phyloP scores from a whole-genome alignment of 2,329 filamentous ascomycete genomes.

The Fusarium poae region DNA sequence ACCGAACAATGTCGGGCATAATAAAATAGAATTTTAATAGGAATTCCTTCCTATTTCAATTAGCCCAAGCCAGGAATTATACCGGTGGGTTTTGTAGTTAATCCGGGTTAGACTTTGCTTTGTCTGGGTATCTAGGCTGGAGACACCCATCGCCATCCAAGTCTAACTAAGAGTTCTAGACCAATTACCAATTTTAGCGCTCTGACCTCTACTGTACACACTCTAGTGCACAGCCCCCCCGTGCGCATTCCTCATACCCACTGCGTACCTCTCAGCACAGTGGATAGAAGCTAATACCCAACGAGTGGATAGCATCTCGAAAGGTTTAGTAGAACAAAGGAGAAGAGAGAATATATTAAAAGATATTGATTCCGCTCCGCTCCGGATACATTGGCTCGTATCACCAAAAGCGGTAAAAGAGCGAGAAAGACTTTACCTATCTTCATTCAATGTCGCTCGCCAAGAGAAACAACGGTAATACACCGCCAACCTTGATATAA shows the following conservation, averaged over 20 bases:
- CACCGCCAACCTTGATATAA: background rate
- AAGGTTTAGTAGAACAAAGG: background rate
- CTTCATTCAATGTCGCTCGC: slow-evolving; percentile 44
- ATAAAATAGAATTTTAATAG: accelerated
- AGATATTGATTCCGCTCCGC: background rate
- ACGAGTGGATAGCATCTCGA: background rate
- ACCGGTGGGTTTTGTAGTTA: background rate
- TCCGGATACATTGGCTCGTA: background rate
- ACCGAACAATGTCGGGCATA: background rate
- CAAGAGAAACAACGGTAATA: slow-evolving; percentile 47
- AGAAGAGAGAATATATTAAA: slow-evolving; percentile 1
- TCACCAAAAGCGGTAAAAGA: slow-evolving; percentile 5
- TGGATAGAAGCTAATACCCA: background rate
- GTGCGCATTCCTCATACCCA: background rate
- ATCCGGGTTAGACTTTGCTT: background rate
- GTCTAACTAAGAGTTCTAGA: background rate
- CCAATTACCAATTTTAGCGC: background rate
- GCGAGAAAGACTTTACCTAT: background rate
- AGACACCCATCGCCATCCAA: background rate
- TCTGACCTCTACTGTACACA: background rate
- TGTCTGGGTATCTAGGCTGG: background rate
- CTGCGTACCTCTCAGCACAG: background rate
- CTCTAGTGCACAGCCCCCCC: background rate
- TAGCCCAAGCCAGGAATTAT: background rate
- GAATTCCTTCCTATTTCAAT: background rate